A percentile compares a stretch with the other conserved stretches of the same genome.
phyloP scores from a whole-genome alignment of 495 filamentous ascomycete genomes.

The Tuber aestivum region DNA sequence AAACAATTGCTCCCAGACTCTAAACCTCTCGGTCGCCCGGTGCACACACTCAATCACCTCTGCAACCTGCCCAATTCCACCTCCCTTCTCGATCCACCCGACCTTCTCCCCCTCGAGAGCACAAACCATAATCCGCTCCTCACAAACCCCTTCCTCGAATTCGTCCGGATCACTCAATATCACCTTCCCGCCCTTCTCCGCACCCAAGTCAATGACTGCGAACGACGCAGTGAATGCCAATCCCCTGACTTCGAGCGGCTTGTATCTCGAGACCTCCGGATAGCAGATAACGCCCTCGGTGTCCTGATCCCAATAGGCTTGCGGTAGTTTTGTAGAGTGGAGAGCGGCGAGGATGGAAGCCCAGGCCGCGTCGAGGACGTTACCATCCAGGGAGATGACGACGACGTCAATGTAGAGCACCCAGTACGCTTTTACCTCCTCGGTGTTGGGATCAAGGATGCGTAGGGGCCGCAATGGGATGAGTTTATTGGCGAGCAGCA shows the following conservation, averaged over 20 bases:
- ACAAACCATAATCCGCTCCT: conserved; percentile 58
- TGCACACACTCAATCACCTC: conserved; percentile 32
- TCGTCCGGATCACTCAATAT: conserved; percentile 81
- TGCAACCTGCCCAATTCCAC: conserved; percentile 32
- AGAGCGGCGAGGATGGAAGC: conserved; percentile 76
- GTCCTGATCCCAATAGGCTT: conserved; percentile 80
- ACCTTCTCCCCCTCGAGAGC: conserved; percentile 35
- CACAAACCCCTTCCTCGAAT: conserved; percentile 75
- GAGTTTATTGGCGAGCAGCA: conserved; percentile 62
- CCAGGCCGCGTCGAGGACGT: conserved; percentile 87
- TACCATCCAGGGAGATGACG: conserved; percentile 84
- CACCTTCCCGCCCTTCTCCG: conserved; percentile 57
- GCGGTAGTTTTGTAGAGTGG: conserved; percentile 68
- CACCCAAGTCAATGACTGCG: conserved; percentile 63
- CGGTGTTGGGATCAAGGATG: conserved; percentile 47
- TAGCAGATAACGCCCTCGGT: conserved; percentile 71
- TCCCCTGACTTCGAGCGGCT: conserved; percentile 49
- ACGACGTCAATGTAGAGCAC: conserved; percentile 86
- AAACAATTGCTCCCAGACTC: conserved; percentile 25
- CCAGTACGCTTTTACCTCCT: conserved; percentile 71
- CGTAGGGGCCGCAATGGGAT: conserved; percentile 45
- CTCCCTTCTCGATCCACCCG: conserved; percentile 41
- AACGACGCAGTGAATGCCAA: conserved; percentile 68
- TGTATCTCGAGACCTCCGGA: conserved; percentile 49
- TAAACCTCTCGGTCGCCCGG: conserved; percentile 31